Conservation (phyloP, 78 protist genomes). For the Guillardia theta region DNA sequence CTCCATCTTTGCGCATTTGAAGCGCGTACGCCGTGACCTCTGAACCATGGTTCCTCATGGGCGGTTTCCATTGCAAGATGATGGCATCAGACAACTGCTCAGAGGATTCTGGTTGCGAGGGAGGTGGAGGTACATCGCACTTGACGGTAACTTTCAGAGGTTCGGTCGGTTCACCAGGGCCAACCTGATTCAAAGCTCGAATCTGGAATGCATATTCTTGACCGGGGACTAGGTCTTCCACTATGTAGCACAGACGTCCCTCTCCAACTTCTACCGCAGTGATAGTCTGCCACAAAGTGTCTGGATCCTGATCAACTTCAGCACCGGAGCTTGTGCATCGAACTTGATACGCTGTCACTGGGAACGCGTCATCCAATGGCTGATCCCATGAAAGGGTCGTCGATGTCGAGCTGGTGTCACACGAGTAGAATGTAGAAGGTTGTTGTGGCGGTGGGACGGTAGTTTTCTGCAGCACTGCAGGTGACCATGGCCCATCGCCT, state of each 20-base stretch:
- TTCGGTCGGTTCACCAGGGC: constrained; percentile 17
- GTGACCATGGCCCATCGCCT: constrained; percentile 25
- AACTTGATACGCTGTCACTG: constrained; percentile 8
- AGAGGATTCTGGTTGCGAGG: not conserved
- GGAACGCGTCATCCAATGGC: constrained; percentile 12
- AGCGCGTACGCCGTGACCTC: not conserved
- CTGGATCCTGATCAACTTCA: not conserved
- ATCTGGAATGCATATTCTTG: not conserved
- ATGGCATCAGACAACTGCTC: not conserved
- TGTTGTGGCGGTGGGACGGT: constrained; percentile 11
- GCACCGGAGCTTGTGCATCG: not conserved
- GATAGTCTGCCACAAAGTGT: not conserved
- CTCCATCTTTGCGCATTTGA: not conserved
- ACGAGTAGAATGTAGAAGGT: not conserved
- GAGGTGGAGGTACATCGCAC: constrained; percentile 34
- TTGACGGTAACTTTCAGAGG: not conserved
- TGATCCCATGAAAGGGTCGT: constrained; percentile 38
- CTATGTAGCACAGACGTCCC: not conserved
- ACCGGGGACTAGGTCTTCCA: constrained; percentile 3
- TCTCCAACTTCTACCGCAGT: not conserved
- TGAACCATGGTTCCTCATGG: not conserved
- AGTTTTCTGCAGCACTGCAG: not conserved
- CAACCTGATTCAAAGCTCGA: not conserved
- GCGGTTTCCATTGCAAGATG: not conserved
- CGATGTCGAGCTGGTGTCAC: not conserved